A percentile compares a stretch with the other conserved stretches of the same genome.
phyloP scores from a whole-genome alignment of 2,329 filamentous ascomycete species.

The Ceratocystis alfenasii region DNA sequence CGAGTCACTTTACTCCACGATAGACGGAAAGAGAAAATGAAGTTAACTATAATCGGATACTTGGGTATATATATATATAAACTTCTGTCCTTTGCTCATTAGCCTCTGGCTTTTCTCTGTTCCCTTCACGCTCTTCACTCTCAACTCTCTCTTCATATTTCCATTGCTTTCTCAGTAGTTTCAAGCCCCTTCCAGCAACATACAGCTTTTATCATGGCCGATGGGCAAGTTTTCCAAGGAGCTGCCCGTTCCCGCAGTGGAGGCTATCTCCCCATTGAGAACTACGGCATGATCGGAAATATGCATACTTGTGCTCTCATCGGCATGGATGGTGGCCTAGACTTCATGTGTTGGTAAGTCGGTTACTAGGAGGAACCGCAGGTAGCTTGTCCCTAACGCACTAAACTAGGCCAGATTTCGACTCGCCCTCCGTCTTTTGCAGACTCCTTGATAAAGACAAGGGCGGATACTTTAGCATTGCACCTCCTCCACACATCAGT shows the following conservation, averaged over 20 bases:
- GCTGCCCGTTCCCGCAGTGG: conserved; percentile 23
- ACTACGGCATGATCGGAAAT: conserved; percentile 71
- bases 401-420: conserved; percentile 55
- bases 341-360: conserved; percentile 63
- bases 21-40: background rate
- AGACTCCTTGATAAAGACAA: conserved; percentile 62
- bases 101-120: background rate
- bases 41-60: background rate
- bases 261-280: conserved; percentile 53
- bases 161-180: background rate
- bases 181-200: background rate
- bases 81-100: background rate
- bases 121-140: background rate
- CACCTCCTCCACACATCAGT: conserved; percentile 38
- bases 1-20: background rate
- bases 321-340: conserved; percentile 60
- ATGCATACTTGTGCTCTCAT: conserved; percentile 69
- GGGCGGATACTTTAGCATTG: conserved; percentile 60
- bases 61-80: background rate
- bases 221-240: conserved; percentile 6
- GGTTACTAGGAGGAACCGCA: background rate
- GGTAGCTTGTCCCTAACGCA: background rate
- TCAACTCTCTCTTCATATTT: background rate
- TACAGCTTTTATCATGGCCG: background rate
- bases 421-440: conserved; percentile 65